A percentile compares a stretch with the other conserved stretches of the same genome.
phyloP scores from a whole-genome alignment of 2,329 filamentous ascomycete genomes.

The Dactylonectria macrodidyma region DNA sequence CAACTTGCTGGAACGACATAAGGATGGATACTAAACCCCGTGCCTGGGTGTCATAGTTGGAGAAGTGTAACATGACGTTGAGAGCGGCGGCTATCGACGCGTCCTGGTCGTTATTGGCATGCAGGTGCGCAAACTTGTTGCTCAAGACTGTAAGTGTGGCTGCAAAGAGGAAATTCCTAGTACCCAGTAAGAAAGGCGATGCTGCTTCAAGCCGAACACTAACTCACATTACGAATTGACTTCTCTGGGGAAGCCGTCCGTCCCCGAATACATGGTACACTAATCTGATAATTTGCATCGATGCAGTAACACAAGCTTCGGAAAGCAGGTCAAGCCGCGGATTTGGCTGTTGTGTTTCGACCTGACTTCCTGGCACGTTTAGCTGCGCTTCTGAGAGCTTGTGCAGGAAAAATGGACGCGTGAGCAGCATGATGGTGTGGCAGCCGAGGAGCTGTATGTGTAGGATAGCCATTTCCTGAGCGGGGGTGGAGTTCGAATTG shows the following conservation, averaged over 20 bases:
- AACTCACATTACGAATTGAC: slow-evolving; percentile 71
- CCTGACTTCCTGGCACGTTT: slow-evolving; percentile 5
- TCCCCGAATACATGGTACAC: slow-evolving; percentile 61
- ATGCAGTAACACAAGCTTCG: slow-evolving; percentile 65
- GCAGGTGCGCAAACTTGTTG: slow-evolving; percentile 69
- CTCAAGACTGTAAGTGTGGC: slow-evolving; percentile 68
- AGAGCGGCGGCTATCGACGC: slow-evolving; percentile 60
- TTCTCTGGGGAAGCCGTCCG: slow-evolving; percentile 64
- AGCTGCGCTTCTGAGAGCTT: slow-evolving; percentile 62
- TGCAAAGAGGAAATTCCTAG: slow-evolving; percentile 70
- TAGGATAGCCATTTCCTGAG: slow-evolving; percentile 71
- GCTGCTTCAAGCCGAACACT: background rate
- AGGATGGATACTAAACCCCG: slow-evolving; percentile 65
- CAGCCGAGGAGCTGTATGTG: slow-evolving; percentile 74
- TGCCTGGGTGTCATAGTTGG: slow-evolving; percentile 64
- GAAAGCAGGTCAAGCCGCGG: slow-evolving; percentile 62
- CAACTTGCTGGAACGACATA: slow-evolving; percentile 57
- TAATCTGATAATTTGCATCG: slow-evolving; percentile 65
- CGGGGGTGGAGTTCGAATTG: slow-evolving; percentile 31
- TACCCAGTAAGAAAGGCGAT: background rate
- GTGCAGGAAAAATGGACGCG: slow-evolving; percentile 75
- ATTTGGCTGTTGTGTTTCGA: slow-evolving; percentile 10
- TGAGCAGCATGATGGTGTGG: slow-evolving; percentile 75
- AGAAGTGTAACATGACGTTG: slow-evolving; percentile 65
- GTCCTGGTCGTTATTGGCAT: slow-evolving; percentile 59